Evolutionary conservation across 2,329 filamentous ascomycete species (phyloP), one percentile per base, ranked within the genome.

Genomic region (Cyclaneusma minus): DNA sequence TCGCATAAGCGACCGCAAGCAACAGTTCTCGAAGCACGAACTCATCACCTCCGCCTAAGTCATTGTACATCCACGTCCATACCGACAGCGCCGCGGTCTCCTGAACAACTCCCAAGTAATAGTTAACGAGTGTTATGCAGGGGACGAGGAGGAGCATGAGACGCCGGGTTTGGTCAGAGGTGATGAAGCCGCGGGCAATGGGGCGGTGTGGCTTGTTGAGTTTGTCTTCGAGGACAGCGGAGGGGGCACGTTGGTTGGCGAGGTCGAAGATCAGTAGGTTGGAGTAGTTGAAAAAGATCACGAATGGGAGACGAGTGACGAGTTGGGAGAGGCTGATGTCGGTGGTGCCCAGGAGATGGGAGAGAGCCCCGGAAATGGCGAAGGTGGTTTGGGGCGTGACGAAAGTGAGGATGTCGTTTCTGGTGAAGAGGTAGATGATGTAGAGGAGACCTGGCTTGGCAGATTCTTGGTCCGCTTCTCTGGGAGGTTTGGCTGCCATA

Each of bases 31-130:
- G 24, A 18, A 2, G 34, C 28, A 49, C 41, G 35, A 47, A 43
- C 32, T 37, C 35, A 33, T 49, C 42, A 5, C 34, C 35, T 33
- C 37, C 46, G 3, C 37, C 33, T 2, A 50, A 44, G 20, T 59
- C 55, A 30, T 59, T 59, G 37, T 60, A 60, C 26, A 52, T 35
- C 44, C 48, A 55, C 0, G 44, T 50, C 27, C 50, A 22, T 8
- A 45, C 13, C 24, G 49, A 25, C 15, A 58, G 33, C n/a, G 49
- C 15, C 2, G 40, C 23, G 15, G 43, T 37, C 32, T 53, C 38
- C 16, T 37, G 31, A 22, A 38, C 17, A n/a, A 38, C 33, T 16
- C 46, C 39, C 15, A 48, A 25, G 2, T 28, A 18, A 13, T 29
- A 33, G 26, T 35, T 43, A 8, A 41, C 16, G 3, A 27, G 23